Percentiles rank a stretch among this genome's conserved stretches.
Evolutionary conservation across 1,284 basidiomycete genomes (phyloP).

Genomic region (Porodaedalea pini): DNA sequence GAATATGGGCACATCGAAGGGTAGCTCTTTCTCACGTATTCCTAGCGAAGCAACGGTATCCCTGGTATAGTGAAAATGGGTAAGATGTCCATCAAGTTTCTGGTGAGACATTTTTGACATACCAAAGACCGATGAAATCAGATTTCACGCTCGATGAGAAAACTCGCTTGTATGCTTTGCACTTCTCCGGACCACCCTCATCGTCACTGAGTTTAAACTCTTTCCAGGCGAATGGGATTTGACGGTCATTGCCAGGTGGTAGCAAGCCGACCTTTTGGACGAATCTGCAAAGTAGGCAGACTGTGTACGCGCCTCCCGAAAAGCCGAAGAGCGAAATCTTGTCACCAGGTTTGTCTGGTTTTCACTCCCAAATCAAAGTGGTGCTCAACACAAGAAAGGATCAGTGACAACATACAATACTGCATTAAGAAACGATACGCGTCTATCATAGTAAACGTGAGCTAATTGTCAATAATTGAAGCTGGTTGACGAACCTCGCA

Average conservation of each 20-base stretch:
- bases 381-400: not conserved
- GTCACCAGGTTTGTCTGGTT: conserved; percentile 24
- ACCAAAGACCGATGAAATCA: conserved; percentile 55
- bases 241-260: conserved; percentile 46
- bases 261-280: conserved; percentile 41
- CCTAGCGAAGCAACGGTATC: conserved; percentile 39
- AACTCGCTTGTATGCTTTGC: conserved; percentile 31
- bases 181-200: conserved; percentile 30
- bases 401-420: not conserved
- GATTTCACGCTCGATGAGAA: conserved; percentile 46
- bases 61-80: conserved; percentile 7
- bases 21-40: conserved; percentile 32
- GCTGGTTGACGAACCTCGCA: conserved; percentile 7
- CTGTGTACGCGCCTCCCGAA: conserved; percentile 30
- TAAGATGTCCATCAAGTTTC: not conserved
- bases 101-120: not conserved
- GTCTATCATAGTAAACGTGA: conserved; percentile 21
- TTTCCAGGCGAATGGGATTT: conserved; percentile 44
- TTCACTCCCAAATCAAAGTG: not conserved
- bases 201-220: conserved; percentile 34
- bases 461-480: not conserved
- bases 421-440: conserved; percentile 11
- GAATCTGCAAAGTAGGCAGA: conserved; percentile 34
- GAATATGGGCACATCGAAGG: conserved; percentile 33
- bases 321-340: conserved; percentile 30